These are phyloP conservation scores for Dioscorea cayenensis DNA, from an alignment of 116 monocot genomes.

Conservation along the genomic window DNA sequence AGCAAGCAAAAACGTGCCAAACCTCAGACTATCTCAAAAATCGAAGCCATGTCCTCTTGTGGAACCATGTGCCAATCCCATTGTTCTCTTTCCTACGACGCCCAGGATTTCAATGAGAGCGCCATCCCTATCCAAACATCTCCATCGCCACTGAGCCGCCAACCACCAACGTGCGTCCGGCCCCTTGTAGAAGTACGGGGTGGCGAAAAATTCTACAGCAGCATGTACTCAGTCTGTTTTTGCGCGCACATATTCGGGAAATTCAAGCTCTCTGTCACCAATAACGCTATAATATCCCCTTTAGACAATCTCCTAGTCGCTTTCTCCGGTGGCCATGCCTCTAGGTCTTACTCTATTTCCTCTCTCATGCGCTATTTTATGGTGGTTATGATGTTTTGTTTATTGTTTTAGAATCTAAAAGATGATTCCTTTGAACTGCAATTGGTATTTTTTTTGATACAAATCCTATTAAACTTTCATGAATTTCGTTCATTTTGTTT, in stretches of 20 bases:
- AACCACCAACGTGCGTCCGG: background rate
- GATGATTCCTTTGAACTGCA: no score
- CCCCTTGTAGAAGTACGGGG: conserved; percentile 69
- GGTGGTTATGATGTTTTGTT: background rate
- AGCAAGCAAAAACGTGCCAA: no score
- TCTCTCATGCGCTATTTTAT: background rate
- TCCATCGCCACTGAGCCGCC: conserved; percentile 2
- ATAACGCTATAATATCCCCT: conserved; percentile 91
- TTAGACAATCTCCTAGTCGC: conserved; percentile 83
- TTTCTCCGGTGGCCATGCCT: conserved; percentile 82
- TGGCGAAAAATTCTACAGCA: conserved; percentile 24
- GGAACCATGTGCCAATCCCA: conserved; percentile 31
- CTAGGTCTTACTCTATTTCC: conserved; percentile 42
- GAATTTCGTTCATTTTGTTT: no score
- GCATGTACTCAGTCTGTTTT: conserved; percentile 66
- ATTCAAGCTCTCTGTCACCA: conserved; percentile 86
- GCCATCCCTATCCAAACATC: background rate
- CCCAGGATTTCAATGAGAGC: background rate
- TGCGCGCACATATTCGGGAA: conserved; percentile 55
- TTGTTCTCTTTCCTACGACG: conserved; percentile 13
- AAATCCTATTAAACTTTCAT: no score
- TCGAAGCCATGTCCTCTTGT: conserved; percentile 16
- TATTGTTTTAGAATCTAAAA: no score
- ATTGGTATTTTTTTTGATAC: no score
- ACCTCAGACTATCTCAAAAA: no score